A percentile compares a stretch with the other conserved stretches of the same genome.
Evolutionary conservation across 257 asterid genomes (phyloP).

Genomic region (Agastache rugosa): DNA sequence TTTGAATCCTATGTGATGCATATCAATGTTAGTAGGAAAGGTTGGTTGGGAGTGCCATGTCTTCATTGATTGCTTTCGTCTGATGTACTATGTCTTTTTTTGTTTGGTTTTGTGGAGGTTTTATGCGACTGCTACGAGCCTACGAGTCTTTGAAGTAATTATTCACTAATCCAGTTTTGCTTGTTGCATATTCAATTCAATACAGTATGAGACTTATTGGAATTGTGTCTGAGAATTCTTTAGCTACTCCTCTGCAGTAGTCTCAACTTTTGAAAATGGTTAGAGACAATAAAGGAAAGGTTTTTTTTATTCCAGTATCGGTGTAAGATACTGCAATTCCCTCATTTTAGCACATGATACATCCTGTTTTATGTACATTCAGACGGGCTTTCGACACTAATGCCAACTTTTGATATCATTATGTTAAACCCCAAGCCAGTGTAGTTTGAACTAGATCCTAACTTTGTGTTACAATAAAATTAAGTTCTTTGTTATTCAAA

Average conservation of each 20-base stretch:
- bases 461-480: background rate
- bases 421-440: background rate
- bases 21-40: background rate
- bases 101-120: background rate
- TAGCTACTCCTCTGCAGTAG: background rate
- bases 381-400: background rate
- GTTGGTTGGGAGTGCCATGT: background rate
- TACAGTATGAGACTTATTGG: background rate
- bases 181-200: background rate
- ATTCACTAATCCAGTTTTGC: background rate
- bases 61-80: background rate
- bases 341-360: background rate
- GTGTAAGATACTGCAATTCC: background rate
- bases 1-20: background rate
- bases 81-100: background rate
- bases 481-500: background rate
- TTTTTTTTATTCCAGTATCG: background rate
- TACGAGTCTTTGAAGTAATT: background rate
- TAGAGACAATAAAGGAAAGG: background rate
- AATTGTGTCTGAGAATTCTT: slow-evolving; percentile 9
- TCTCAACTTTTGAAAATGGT: background rate
- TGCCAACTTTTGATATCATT: background rate
- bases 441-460: background rate
- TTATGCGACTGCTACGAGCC: background rate
- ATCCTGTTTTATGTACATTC: background rate